Evolutionary conservation across 2,329 filamentous ascomycete genomes (phyloP).

Genomic region (Aspergillus sp.): DNA sequence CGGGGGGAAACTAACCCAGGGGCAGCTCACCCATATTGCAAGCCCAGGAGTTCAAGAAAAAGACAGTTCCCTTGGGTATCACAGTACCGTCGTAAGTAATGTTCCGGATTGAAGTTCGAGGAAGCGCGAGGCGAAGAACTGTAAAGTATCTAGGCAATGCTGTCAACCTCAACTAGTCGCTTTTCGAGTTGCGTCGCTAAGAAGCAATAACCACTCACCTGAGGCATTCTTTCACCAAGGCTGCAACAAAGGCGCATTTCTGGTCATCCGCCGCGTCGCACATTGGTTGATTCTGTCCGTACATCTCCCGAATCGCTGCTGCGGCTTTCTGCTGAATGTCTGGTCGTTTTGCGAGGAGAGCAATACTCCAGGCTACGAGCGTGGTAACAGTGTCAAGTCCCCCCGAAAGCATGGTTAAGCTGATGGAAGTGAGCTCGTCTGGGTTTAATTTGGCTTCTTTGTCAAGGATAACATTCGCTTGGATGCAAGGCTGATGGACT

Average conservation of each 20-base stretch:
- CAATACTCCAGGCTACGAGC: constrained; percentile 64
- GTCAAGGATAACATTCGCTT: constrained; percentile 65
- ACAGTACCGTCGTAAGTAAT: constrained; percentile 57
- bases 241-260: constrained; percentile 63
- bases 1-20: neutral
- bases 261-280: constrained; percentile 64
- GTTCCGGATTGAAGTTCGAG: constrained; percentile 61
- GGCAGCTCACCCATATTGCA: constrained; percentile 62
- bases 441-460: constrained; percentile 62
- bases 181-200: neutral
- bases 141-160: constrained; percentile 55
- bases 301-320: constrained; percentile 56
- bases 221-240: constrained; percentile 62
- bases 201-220: constrained; percentile 34
- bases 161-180: constrained; percentile 6
- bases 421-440: constrained; percentile 65
- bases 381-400: constrained; percentile 68
- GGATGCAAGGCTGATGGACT: constrained; percentile 63
- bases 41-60: constrained; percentile 68
- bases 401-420: constrained; percentile 67
- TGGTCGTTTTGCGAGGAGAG: constrained; percentile 57
- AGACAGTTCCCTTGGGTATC: constrained; percentile 62
- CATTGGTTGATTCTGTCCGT: constrained; percentile 53
- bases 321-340: constrained; percentile 64
- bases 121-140: constrained; percentile 62